phyloP scores from a whole-genome alignment of 2,329 filamentous ascomycete species.

The Trichoderma afroharzianum region DNA sequence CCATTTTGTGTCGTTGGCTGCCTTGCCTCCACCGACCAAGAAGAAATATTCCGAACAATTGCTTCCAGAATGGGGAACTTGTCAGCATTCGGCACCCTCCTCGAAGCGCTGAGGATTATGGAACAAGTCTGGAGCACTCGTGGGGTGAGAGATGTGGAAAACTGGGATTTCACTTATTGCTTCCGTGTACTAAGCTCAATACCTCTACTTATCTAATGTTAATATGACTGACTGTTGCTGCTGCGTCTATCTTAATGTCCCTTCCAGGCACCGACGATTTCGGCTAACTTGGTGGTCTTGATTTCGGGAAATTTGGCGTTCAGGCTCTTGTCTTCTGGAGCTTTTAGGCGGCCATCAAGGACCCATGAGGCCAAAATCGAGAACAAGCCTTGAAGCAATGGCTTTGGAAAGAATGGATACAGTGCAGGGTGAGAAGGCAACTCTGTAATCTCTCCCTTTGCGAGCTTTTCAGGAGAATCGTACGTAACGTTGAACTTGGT shows the following conservation, averaged over 20 bases:
- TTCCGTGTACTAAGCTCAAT: neutral
- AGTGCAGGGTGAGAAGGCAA: neutral
- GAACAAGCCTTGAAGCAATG: neutral
- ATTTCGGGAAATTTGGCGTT: slow-evolving; percentile 4
- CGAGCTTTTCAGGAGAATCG: neutral
- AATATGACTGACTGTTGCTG: neutral
- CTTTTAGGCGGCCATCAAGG: neutral
- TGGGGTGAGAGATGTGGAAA: neutral
- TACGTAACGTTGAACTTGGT: neutral
- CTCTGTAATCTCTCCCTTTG: slow-evolving; percentile 2
- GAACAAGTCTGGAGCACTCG: neutral
- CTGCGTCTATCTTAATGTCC: neutral
- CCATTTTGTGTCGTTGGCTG: slow-evolving; percentile 7
- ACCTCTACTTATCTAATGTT: neutral
- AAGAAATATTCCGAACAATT: neutral
- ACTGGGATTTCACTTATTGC: slow-evolving; percentile 1
- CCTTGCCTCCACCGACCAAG: neutral
- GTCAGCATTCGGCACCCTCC: neutral
- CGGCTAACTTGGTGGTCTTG: slow-evolving; percentile 3
- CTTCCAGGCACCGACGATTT: slow-evolving; percentile 9
- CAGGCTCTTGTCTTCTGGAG: neutral
- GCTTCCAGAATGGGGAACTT: slow-evolving; percentile 1
- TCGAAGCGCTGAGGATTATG: neutral
- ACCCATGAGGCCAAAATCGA: neutral
- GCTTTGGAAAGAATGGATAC: neutral